Evolutionary conservation across 2,329 filamentous ascomycete species (phyloP), one percentile per base, ranked within the genome.

Genomic region (Beauveria rudraprayagi): DNA sequence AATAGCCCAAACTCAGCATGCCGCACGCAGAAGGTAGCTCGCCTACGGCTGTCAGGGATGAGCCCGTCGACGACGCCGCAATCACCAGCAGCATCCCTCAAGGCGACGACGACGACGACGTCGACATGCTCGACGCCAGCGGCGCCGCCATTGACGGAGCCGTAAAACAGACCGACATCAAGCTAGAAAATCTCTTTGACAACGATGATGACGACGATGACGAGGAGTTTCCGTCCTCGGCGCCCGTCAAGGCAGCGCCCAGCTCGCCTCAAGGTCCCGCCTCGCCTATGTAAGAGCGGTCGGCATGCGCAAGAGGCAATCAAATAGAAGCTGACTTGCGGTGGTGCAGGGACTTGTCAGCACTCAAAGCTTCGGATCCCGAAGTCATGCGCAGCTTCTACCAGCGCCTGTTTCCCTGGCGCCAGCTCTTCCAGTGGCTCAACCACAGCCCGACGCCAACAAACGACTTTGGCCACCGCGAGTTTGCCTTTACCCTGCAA

Each of bases 361-460:
- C 73, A 0, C 67, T 80, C 40, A 77, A 75, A 43, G 79, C 83
- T 47, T 89, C 86, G 44, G 91, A 96, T 67, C 86, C 90, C 1
- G 90, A 92, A 70, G 83, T 95, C 11, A 92, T 97, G 86, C 86
- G 90, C 68, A 90, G 89, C 65, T 99, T 97, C 77, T 99, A 99
- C 73, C 90, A 96, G 71, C 90, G 94, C 53, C 81, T 99, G 43
- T 97, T 97, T 69, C 94, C 94, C 5, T 99, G 96, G 81, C 86
- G 92, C 63, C 89, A 91, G 64, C 85, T 97, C 22, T 99, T 97
- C 76, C 92, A 97, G 73, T 99, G 94, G 94, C 84, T 99, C 53
- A 99, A 97, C 71, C 94, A 97, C 75, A 91, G 90, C 59, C 88
- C 91, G 7, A 86, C 86, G 7, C 92, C 94, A 0, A 88, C 89